Conservation (phyloP, 106 monocot species). For the Dactylorhiza incarnata region DNA sequence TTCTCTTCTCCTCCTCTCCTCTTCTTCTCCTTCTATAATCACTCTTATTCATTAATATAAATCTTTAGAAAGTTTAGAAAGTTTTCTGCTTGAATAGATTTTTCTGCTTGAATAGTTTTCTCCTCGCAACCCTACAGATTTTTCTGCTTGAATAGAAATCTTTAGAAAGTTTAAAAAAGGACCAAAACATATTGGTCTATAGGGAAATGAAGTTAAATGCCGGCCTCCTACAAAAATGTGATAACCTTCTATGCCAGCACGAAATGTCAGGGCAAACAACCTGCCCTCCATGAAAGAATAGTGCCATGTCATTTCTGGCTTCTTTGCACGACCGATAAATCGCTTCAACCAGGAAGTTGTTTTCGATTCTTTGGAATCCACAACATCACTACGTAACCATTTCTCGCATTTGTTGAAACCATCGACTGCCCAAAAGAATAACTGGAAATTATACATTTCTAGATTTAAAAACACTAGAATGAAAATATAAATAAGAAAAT, state of each 20-base stretch:
- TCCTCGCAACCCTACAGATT: no score
- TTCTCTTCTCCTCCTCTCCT: no score
- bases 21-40: no score
- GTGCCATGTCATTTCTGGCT: slow-evolving; percentile 87
- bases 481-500: no score
- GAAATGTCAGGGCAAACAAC: slow-evolving; percentile 72
- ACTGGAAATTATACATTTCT: slow-evolving; percentile 15
- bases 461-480: slow-evolving; percentile 9
- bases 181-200: slow-evolving; percentile 44
- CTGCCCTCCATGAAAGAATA: slow-evolving; percentile 79
- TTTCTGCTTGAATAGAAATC: no score
- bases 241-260: slow-evolving; percentile 87
- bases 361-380: slow-evolving; percentile 81
- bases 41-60: no score
- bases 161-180: no score
- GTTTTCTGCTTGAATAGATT: no score
- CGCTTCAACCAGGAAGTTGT: slow-evolving; percentile 81
- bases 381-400: slow-evolving; percentile 68
- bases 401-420: slow-evolving; percentile 89
- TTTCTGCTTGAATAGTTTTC: no score
- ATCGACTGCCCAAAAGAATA: slow-evolving; percentile 59
- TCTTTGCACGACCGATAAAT: slow-evolving; percentile 89
- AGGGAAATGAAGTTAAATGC: slow-evolving; percentile 82
- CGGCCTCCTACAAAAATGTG: slow-evolving; percentile 73
- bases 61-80: no score